Conservation (phyloP, 1,139 yeast genomes). For the Maudiozyma humilis region DNA sequence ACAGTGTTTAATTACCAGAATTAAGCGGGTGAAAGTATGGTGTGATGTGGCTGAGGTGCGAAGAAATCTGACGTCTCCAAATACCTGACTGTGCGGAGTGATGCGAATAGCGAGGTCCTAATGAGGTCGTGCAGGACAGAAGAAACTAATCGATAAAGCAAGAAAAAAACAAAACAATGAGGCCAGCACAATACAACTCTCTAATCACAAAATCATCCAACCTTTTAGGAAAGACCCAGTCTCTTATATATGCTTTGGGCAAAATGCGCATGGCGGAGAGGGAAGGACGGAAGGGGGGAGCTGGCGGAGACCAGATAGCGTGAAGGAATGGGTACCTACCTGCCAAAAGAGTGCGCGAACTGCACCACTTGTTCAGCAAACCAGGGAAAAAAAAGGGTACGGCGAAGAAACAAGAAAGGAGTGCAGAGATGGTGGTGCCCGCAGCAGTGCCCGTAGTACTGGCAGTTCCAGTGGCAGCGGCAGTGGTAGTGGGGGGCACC, state of each 20-base stretch:
- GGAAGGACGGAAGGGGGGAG: too few species aligned
- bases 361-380: background rate
- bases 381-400: background rate
- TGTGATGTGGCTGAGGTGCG: too few species aligned
- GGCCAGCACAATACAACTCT: background rate
- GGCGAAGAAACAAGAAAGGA: background rate
- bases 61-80: too few species aligned
- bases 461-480: background rate
- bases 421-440: too few species aligned
- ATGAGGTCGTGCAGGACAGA: too few species aligned
- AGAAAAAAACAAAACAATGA: background rate
- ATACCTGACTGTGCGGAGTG: too few species aligned
- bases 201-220: background rate
- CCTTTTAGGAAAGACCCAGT: background rate
- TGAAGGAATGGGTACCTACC: background rate
- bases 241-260: background rate
- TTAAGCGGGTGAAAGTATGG: too few species aligned
- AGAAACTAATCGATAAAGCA: too few species aligned
- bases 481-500: background rate
- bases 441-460: too few species aligned
- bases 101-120: too few species aligned
- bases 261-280: too few species aligned
- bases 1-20: background rate
- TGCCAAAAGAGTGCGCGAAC: background rate
- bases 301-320: background rate